Evolutionary conservation across 1,284 basidiomycete genomes (phyloP).

Genomic region (Apiotrichum domesticum): DNA sequence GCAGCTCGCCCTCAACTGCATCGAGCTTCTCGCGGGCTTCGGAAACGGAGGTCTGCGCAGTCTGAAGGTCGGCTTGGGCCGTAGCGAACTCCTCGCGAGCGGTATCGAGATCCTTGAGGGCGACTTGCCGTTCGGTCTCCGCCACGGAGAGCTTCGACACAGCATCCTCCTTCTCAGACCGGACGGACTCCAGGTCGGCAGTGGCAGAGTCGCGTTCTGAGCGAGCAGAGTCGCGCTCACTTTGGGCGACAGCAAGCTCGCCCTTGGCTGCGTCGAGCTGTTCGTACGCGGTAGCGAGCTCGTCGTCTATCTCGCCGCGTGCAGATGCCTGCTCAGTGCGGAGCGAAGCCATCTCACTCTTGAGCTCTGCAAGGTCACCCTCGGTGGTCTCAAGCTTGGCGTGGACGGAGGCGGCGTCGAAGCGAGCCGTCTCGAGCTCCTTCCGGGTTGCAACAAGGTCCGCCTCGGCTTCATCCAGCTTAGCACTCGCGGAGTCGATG

Average conservation of each 20-base stretch:
- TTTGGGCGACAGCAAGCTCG: neutral
- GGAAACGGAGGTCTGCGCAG: neutral
- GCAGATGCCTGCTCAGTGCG: neutral
- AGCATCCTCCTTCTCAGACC: neutral
- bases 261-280: neutral
- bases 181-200: neutral
- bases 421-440: neutral
- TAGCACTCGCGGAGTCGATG: neutral
- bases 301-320: neutral
- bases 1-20: neutral
- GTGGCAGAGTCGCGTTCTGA: neutral
- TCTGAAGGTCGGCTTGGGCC: neutral
- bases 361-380: neutral
- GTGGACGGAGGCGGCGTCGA: neutral
- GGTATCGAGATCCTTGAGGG: neutral
- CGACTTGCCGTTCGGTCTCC: neutral
- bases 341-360: neutral
- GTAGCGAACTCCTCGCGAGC: neutral
- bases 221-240: neutral
- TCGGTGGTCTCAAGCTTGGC: neutral
- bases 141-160: neutral
- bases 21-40: neutral
- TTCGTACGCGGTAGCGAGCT: neutral
- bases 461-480: neutral
- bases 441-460: neutral